Evolutionary conservation across 2,329 filamentous ascomycete genomes (phyloP).

Genomic region (Hymenoscyphus infarciens): DNA sequence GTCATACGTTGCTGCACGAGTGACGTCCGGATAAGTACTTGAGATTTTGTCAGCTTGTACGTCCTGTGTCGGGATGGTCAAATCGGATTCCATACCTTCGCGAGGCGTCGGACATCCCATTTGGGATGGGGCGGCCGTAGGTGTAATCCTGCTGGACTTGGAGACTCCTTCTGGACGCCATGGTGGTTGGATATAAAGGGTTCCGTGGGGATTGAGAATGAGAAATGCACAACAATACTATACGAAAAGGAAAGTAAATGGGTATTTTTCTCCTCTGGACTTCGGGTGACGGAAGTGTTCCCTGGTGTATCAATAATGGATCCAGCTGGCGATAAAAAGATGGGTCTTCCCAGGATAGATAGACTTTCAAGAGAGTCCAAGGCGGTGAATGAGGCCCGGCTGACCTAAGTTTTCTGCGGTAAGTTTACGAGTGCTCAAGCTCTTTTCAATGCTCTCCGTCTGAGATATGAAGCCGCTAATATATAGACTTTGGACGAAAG

Average conservation of each 20-base stretch:
- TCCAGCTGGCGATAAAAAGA: constrained; percentile 18
- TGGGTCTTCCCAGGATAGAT: constrained; percentile 22
- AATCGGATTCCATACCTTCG: constrained; percentile 33
- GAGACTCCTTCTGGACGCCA: constrained; percentile 35
- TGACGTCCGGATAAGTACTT: constrained; percentile 29
- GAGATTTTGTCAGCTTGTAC: constrained; percentile 30
- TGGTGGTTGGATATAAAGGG: constrained; percentile 23
- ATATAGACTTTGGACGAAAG: constrained; percentile 25
- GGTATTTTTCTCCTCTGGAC: constrained; percentile 18
- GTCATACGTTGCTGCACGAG: constrained; percentile 24
- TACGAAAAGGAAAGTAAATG: constrained; percentile 26
- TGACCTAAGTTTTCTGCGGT: constrained; percentile 17
- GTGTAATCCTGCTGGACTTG: constrained; percentile 34
- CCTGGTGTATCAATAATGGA: constrained; percentile 17
- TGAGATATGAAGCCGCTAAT: constrained; percentile 26
- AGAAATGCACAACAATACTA: constrained; percentile 21
- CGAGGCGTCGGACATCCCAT: constrained; percentile 26
- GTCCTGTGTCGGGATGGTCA: constrained; percentile 9
- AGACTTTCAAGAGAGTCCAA: constrained; percentile 17
- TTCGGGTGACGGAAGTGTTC: constrained; percentile 17
- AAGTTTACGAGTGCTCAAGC: constrained; percentile 15
- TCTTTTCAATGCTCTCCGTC: constrained; percentile 20
- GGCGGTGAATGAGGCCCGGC: constrained; percentile 23
- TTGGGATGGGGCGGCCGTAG: constrained; percentile 28
- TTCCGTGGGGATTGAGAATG: constrained; percentile 22